Percentiles rank a stretch among this genome's conserved stretches.
Conservation (phyloP, 257 asterid species). For the Jacaranda mimosifolia region DNA sequence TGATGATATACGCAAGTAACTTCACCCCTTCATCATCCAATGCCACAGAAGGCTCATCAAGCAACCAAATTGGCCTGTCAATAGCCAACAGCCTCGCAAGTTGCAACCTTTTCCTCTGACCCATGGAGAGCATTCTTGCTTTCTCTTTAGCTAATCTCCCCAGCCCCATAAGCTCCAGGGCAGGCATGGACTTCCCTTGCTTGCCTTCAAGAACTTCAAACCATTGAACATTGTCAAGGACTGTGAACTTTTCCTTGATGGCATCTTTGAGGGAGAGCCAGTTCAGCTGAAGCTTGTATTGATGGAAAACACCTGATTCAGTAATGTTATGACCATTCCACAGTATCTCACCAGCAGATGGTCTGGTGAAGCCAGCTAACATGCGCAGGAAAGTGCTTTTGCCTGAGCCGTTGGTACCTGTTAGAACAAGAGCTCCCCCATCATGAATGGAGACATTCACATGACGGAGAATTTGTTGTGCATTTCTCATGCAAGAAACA, state of each 20-base stretch:
- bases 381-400: conserved; percentile 82
- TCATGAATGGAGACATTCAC: conserved; percentile 78
- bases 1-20: conserved; percentile 67
- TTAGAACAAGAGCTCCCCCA: conserved; percentile 74
- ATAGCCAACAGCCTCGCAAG: conserved; percentile 84
- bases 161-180: conserved; percentile 86
- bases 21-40: conserved; percentile 81
- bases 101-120: conserved; percentile 81
- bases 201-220: conserved; percentile 88
- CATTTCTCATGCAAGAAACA: conserved; percentile 92
- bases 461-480: conserved; percentile 87
- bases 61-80: conserved; percentile 90
- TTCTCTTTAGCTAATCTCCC: conserved; percentile 79
- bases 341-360: conserved; percentile 85
- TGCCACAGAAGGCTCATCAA: conserved; percentile 93
- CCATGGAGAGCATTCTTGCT: conserved; percentile 86
- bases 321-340: conserved; percentile 91
- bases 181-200: conserved; percentile 73
- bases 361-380: conserved; percentile 84
- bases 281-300: conserved; percentile 83
- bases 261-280: conserved; percentile 89
- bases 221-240: conserved; percentile 86
- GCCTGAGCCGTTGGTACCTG: conserved; percentile 89
- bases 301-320: conserved; percentile 73
- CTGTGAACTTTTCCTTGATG: conserved; percentile 67